A percentile compares a stretch with the other conserved stretches of the same genome.
These are phyloP conservation scores for Miamiensis avidus DNA, from an alignment of 169 alveolate genomes.

Conservation along the genomic window DNA sequence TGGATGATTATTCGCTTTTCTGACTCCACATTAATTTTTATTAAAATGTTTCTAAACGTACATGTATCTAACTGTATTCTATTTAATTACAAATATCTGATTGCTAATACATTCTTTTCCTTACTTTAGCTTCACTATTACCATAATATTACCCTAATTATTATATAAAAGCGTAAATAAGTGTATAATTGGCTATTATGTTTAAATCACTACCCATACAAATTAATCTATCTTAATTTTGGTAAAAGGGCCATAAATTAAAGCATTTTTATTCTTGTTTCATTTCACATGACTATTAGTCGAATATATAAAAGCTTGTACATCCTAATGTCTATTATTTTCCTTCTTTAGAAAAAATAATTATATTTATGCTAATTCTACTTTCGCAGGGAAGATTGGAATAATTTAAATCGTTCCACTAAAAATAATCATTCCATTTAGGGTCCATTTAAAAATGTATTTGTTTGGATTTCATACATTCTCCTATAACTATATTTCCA, in stretches of 20 bases:
- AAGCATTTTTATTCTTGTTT: slow-evolving; percentile 53
- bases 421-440: slow-evolving; percentile 14
- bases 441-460: slow-evolving; percentile 23
- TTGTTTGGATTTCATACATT: slow-evolving; percentile 17
- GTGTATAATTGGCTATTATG: slow-evolving; percentile 35
- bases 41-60: slow-evolving; percentile 50
- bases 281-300: too few relatives aligned
- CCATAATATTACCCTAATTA: neutral
- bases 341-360: slow-evolving; percentile 36
- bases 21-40: slow-evolving; percentile 63
- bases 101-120: neutral
- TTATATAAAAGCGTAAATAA: too few relatives aligned
- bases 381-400: slow-evolving; percentile 33
- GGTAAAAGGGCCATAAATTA: slow-evolving; percentile 75
- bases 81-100: slow-evolving; percentile 14
- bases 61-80: slow-evolving; percentile 11
- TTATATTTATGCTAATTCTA: slow-evolving; percentile 26
- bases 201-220: slow-evolving; percentile 48
- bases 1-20: slow-evolving; percentile 53
- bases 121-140: neutral
- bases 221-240: slow-evolving; percentile 60
- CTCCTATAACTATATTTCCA: slow-evolving; percentile 28
- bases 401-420: slow-evolving; percentile 18
- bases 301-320: too few relatives aligned
- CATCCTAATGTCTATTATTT: neutral